Conservation (phyloP, 305 asterid species). For the Fraxinus latifolia region DNA sequence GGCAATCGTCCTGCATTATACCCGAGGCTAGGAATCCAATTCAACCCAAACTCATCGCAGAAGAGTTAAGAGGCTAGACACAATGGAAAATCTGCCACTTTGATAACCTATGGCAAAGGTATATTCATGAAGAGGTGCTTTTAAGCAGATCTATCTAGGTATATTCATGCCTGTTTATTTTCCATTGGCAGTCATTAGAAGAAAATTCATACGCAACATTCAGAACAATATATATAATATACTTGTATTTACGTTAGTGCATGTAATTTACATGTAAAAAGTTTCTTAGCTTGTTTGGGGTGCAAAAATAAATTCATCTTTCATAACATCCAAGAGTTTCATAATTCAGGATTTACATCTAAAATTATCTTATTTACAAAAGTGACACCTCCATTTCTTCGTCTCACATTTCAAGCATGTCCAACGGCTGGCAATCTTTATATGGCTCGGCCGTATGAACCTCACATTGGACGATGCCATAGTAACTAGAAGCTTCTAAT, state of each 20-base stretch:
- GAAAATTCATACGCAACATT: background rate
- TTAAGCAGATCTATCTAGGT: background rate
- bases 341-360: background rate
- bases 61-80: background rate
- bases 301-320: conserved; percentile 11
- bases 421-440: background rate
- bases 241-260: background rate
- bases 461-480: background rate
- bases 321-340: conserved; percentile 14
- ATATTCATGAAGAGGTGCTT: background rate
- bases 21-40: background rate
- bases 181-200: background rate
- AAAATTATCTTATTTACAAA: conserved; percentile 6
- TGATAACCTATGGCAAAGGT: background rate
- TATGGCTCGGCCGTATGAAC: background rate
- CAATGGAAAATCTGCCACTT: background rate
- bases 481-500: background rate
- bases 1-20: background rate
- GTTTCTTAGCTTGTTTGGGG: background rate
- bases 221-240: background rate
- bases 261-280: background rate
- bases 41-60: background rate
- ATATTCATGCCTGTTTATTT: background rate
- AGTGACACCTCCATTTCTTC: background rate
- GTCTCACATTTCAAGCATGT: background rate